Evolutionary conservation across 1,284 basidiomycete species (phyloP), one percentile per base, ranked within the genome.

Genomic region (Schizophyllum amplum): DNA sequence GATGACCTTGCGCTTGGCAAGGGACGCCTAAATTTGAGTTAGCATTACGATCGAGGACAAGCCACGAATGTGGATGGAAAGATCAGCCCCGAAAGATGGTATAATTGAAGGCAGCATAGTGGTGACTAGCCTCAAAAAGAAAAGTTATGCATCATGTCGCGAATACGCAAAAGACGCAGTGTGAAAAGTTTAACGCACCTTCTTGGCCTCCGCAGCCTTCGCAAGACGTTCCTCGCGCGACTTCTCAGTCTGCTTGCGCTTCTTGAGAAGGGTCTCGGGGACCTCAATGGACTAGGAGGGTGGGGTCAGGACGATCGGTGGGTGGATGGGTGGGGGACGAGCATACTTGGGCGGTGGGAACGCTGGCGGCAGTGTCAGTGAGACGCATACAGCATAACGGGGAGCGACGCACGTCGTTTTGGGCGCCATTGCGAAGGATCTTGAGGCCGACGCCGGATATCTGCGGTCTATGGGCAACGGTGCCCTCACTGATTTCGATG

Each of bases 261-360:
- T 99, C 84, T 97, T 97, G 80, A 98, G 92, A 80, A 97, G 86
- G 71, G 94, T 97, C 86, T 97, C 94, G 74, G 94, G 94, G 77
- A 96, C 93, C 83, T 94, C 90, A 72, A 95, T 83, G 70, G 84
- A 82, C 90, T 92, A 55, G 1, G 42, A 5, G 51, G 47, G 27
- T 55, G 48, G 54, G 58, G 27, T 49, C 33, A 42, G 33, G 33
- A 17, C 17, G 33, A 42, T 42, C 33, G 33, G 33, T 3, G 33
- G 33, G 17, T 17, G 17, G 33, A 13, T 9, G 33, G 33, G 17
- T 9, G 33, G 33, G 2, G 17, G 11, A 42, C 17, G 33, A 13
- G 33, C 33, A 42, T 42, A 42, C 33, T 42, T 42, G 33, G 33
- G 33, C 33, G 33, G 33, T 42, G 17, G 33, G 33, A 42, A 42